Percentiles rank a stretch among this genome's conserved stretches.
Conservation (phyloP, 1,284 basidiomycete species). For the Pascua guehoae region DNA sequence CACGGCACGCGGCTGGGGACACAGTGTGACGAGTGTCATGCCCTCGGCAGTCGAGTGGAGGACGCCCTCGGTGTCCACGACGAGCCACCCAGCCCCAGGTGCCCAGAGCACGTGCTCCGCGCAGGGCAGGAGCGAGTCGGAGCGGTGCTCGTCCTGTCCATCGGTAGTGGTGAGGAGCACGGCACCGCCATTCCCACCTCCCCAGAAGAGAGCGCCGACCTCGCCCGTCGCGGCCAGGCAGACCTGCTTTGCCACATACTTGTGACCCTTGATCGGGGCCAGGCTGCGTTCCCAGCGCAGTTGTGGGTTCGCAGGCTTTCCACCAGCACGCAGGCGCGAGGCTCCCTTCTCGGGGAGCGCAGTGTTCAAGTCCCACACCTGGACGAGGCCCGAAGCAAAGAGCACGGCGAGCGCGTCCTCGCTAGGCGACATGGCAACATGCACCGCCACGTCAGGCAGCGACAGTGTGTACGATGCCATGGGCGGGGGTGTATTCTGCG, state of each 20-base stretch:
- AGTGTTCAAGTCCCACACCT: constrained; percentile 68
- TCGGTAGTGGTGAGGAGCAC: constrained; percentile 6
- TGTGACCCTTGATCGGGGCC: constrained; percentile 24
- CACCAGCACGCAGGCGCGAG: constrained; percentile 54
- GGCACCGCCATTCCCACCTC: constrained; percentile 4
- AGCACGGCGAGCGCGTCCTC: constrained; percentile 65
- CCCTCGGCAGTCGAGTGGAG: constrained; percentile 18
- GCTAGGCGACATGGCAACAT: constrained; percentile 61
- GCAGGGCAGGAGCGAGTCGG: constrained; percentile 4
- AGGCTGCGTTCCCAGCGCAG: constrained; percentile 53
- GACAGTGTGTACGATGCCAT: constrained; percentile 75
- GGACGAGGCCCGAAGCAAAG: constrained; percentile 55
- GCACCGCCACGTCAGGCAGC: constrained; percentile 58
- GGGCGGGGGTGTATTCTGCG: constrained; percentile 90
- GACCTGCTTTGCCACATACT: constrained; percentile 34
- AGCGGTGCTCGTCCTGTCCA: constrained; percentile 6
- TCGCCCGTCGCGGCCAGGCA: constrained; percentile 25
- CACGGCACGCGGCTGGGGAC: constrained; percentile 26
- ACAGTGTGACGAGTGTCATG: constrained; percentile 17
- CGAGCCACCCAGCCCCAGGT: constrained; percentile 26
- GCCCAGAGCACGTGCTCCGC: constrained; percentile 33
- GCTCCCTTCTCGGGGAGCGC: constrained; percentile 52
- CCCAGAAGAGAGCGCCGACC: constrained; percentile 31
- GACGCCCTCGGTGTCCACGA: constrained; percentile 24
- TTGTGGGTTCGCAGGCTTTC: constrained; percentile 58